Evolutionary conservation across 148 eudicot species (phyloP), one percentile per base, ranked within the genome.

Genomic region (Rhododendron henanense): DNA sequence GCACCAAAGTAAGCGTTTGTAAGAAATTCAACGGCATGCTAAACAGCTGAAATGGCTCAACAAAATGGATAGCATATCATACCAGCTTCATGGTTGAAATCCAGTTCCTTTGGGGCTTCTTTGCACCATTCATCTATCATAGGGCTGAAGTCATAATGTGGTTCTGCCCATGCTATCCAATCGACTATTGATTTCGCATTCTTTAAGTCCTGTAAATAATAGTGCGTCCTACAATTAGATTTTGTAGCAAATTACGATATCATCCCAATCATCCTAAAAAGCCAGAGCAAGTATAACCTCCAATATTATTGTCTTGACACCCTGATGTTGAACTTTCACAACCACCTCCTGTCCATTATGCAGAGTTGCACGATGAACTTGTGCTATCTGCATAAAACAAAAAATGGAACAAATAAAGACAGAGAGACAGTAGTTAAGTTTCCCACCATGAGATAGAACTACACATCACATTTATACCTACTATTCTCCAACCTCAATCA

Each of bases 111-210:
- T 15, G 99, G 98, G 87, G 98, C 94, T 93, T 97, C 99, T 88
- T 88, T 93, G 88, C 98, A 95, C 99, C 99, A 97, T 88, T 97
- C 99, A 90, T 97, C 98, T 90, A 97, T 97, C 94, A 95, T 94
- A 28, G 99, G 96, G 86, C 95, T 94, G 88, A 97, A 97, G 89
- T 97, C 89, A 88, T 94, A 97, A 82, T 93, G 98, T 76, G 99
- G 99, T 89, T 97, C 99, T 59, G 99, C 99, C 99, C 99, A 97
- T 65, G 99, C 99, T 88, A 97, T 93, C 99, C 99, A 97, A 86
- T 95, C 96, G 88, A 97, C 96, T 86, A 97, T 92, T 71, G 98
- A 87, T 93, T 95, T 95, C 2, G 98, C 96, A 91, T 97, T 97
- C 91, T 97, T 97, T 88, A 97, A 88, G 87, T 97, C 99, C 99